phyloP scores from a whole-genome alignment of 2,329 filamentous ascomycete genomes.

The Coniella lustricola region DNA sequence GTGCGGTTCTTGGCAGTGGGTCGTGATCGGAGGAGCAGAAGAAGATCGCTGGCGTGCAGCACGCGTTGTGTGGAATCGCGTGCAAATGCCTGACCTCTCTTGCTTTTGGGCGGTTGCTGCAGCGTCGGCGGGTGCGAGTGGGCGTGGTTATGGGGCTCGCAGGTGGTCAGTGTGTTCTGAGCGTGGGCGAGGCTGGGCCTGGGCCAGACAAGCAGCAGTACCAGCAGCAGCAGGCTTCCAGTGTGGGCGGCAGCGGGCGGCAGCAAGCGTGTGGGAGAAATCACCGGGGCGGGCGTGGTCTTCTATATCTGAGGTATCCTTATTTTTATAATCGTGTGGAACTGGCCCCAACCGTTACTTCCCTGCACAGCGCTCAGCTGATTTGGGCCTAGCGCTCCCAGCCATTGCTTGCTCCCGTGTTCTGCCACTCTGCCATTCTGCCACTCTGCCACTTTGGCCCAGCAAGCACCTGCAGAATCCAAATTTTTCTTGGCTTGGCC shows the following conservation, averaged over 20 bases:
- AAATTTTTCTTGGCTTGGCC: constrained; percentile 14
- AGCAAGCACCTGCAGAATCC: constrained; percentile 1
- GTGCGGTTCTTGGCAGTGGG: no score
- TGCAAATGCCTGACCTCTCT: neutral
- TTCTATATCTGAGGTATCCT: constrained; percentile 15
- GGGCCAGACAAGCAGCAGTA: neutral
- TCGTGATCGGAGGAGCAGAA: no score
- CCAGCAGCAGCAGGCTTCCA: neutral
- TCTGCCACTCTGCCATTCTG: no score
- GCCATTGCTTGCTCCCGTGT: constrained; percentile 14
- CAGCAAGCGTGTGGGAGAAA: constrained; percentile 13
- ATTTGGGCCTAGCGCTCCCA: constrained; percentile 10
- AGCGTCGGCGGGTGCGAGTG: neutral
- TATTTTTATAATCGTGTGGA: constrained; percentile 16
- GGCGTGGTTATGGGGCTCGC: neutral
- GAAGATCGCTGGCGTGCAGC: no score
- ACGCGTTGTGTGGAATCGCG: no score
- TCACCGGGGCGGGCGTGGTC: constrained; percentile 13
- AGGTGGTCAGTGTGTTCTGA: constrained; percentile 1
- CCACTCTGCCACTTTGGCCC: constrained; percentile 11
- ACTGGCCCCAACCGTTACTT: constrained; percentile 10
- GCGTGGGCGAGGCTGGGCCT: constrained; percentile 1
- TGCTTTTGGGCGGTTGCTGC: neutral
- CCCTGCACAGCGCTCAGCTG: constrained; percentile 7
- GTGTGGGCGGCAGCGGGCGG: constrained; percentile 1